Percentiles rank a stretch among this genome's conserved stretches.
Evolutionary conservation across 805 yeast genomes (phyloP).

Genomic region (Hanseniaspora clermontiae): DNA sequence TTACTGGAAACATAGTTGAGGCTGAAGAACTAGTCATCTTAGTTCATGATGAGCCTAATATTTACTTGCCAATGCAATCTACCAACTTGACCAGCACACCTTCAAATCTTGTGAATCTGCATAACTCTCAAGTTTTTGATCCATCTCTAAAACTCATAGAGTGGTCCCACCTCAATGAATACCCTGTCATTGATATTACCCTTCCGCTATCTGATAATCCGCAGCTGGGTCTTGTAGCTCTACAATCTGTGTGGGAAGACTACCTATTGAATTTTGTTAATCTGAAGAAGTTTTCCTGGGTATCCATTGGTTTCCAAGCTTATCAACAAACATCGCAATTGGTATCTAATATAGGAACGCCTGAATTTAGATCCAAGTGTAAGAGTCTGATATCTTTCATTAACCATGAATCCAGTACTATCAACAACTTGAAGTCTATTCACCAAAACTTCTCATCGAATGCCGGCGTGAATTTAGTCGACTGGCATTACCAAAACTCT

Average conservation of each 20-base stretch:
- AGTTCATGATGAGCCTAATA: conserved; percentile 11
- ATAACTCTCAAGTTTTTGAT: conserved; percentile 40
- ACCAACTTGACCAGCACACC: conserved; percentile 68
- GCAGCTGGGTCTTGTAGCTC: conserved; percentile 60
- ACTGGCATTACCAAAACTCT: conserved; percentile 12
- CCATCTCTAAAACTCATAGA: conserved; percentile 57
- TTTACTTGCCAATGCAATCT: conserved; percentile 13
- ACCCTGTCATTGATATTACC: conserved; percentile 74
- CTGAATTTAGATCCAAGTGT: conserved; percentile 13
- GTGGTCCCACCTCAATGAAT: conserved; percentile 48
- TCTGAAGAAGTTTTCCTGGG: conserved; percentile 56
- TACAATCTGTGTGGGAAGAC: conserved; percentile 81
- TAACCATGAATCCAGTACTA: conserved; percentile 7
- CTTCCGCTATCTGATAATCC: conserved; percentile 60
- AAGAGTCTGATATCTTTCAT: conserved; percentile 7
- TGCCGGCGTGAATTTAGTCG: neutral
- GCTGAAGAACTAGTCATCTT: conserved; percentile 7
- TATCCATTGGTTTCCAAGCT: conserved; percentile 59
- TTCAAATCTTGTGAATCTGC: conserved; percentile 25
- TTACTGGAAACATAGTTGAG: conserved; percentile 7
- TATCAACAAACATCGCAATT: conserved; percentile 28
- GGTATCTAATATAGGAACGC: conserved; percentile 9
- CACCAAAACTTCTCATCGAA: conserved; percentile 12
- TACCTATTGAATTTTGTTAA: conserved; percentile 60
- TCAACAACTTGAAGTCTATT: conserved; percentile 9